These are phyloP conservation scores for Penicillium olsonii DNA, from an alignment of 2,329 filamentous ascomycete species.

Conservation along the genomic window DNA sequence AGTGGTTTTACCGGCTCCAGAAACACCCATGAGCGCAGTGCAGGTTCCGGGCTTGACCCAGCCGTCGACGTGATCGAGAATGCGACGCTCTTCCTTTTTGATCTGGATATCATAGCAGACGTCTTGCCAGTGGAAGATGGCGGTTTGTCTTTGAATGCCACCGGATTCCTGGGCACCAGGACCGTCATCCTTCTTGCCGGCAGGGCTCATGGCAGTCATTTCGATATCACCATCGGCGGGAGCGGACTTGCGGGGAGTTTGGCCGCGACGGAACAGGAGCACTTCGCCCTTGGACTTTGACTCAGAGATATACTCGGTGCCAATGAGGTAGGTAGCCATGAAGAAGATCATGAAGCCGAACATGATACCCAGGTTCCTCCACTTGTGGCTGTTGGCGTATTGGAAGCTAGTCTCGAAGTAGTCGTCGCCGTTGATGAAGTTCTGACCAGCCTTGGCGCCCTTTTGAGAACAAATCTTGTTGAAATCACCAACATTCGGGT, in stretches of 20 bases:
- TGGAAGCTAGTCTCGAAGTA: conserved; percentile 59
- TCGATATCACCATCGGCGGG: conserved; percentile 31
- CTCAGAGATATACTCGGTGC: conserved; percentile 63
- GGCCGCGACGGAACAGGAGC: conserved; percentile 71
- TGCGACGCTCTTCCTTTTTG: conserved; percentile 71
- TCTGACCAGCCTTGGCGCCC: conserved; percentile 58
- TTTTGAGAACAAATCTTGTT: conserved; percentile 60
- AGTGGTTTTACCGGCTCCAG: conserved; percentile 92
- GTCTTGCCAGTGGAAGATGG: conserved; percentile 82
- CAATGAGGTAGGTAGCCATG: conserved; percentile 62
- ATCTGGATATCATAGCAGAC: conserved; percentile 83
- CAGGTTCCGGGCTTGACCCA: conserved; percentile 93
- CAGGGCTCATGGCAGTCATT: conserved; percentile 23
- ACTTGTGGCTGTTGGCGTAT: conserved; percentile 62
- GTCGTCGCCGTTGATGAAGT: conserved; percentile 57
- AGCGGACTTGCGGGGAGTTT: conserved; percentile 49
- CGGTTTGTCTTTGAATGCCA: conserved; percentile 65
- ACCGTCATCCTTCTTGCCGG: conserved; percentile 37
- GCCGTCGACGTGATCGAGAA: conserved; percentile 83
- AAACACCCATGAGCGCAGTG: conserved; percentile 86
- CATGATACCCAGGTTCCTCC: conserved; percentile 71
- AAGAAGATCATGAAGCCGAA: conserved; percentile 66
- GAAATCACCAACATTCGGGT: conserved; percentile 31
- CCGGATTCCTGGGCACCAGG: conserved; percentile 25
- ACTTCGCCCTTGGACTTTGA: conserved; percentile 77